Conservation (phyloP, 805 yeast species). For the Vanderwaltozyma polyspora region DNA sequence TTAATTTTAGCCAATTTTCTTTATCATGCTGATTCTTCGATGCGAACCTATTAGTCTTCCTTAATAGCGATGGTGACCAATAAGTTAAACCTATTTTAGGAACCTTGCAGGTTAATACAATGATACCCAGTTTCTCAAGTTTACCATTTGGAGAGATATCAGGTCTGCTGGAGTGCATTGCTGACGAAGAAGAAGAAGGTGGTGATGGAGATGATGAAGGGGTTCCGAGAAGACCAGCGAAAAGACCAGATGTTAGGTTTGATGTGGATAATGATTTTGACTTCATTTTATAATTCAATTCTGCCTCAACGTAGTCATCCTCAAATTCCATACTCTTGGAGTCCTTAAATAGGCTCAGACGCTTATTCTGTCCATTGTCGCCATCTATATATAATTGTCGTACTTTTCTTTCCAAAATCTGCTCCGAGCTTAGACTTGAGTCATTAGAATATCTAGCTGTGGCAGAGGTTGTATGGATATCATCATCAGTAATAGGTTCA, state of each 20-base stretch:
- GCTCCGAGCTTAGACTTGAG: slow-evolving; percentile 15
- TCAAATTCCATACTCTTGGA: slow-evolving; percentile 7
- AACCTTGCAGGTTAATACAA: slow-evolving; percentile 21
- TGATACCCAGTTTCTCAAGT: slow-evolving; percentile 20
- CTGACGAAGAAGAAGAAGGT: background rate
- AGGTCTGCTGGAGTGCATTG: background rate
- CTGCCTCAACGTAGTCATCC: slow-evolving; percentile 15
- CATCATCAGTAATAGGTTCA: slow-evolving; percentile 17
- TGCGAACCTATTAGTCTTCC: slow-evolving; percentile 28
- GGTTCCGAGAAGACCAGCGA: slow-evolving; percentile 16
- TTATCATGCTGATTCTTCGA: slow-evolving; percentile 26
- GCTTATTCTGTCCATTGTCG: background rate
- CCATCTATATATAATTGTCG: slow-evolving; percentile 17
- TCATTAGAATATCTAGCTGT: slow-evolving; percentile 18
- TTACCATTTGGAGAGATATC: background rate
- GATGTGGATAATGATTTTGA: slow-evolving; percentile 11
- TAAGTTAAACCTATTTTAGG: slow-evolving; percentile 31
- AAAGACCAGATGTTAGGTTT: slow-evolving; percentile 14
- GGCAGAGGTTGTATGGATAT: slow-evolving; percentile 20
- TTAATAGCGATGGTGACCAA: slow-evolving; percentile 28
- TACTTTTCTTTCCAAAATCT: slow-evolving; percentile 20
- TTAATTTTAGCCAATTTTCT: slow-evolving; percentile 26
- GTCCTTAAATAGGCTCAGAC: slow-evolving; percentile 5
- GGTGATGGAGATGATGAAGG: slow-evolving; percentile 6
- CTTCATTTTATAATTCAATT: slow-evolving; percentile 21